Percentiles rank a stretch among this genome's conserved stretches.
phyloP scores from a whole-genome alignment of 148 eudicot species.

The Nepenthes gracilis region DNA sequence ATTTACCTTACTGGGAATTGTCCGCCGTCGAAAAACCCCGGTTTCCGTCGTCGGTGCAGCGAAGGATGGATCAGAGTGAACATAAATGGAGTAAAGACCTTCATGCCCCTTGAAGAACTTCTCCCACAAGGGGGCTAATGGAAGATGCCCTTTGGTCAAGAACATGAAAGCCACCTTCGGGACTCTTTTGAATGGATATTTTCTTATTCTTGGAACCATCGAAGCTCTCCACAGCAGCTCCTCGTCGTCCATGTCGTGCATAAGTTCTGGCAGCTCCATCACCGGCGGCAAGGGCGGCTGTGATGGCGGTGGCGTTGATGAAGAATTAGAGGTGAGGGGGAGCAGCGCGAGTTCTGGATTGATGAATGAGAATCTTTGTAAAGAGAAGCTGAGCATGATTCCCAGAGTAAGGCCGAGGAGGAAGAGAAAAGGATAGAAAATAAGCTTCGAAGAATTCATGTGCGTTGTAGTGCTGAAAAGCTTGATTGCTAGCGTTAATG shows the following conservation, averaged over 20 bases:
- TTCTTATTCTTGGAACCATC: constrained; percentile 21
- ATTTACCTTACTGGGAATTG: constrained; percentile 61
- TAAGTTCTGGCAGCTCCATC: neutral
- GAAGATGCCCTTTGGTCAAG: constrained; percentile 49
- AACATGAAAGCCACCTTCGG: constrained; percentile 82
- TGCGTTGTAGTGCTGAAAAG: neutral
- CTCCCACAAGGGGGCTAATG: constrained; percentile 73
- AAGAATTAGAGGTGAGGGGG: neutral
- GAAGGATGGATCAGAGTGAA: constrained; percentile 52
- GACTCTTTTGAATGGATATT: constrained; percentile 18
- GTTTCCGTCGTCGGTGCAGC: constrained; percentile 20
- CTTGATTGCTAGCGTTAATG: constrained; percentile 2
- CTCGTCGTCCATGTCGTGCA: constrained; percentile 22
- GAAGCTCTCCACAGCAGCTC: constrained; percentile 60
- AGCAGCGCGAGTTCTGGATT: neutral
- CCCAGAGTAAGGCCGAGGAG: constrained; percentile 10
- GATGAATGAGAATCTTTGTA: neutral
- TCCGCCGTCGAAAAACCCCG: constrained; percentile 61
- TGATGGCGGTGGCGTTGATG: constrained; percentile 1
- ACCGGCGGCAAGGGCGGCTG: constrained; percentile 2
- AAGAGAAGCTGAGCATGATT: constrained; percentile 7
- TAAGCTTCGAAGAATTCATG: constrained; percentile 10
- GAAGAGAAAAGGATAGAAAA: constrained; percentile 10
- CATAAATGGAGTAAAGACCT: constrained; percentile 60
- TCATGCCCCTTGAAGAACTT: constrained; percentile 61